phyloP scores from a whole-genome alignment of 2,329 filamentous ascomycete genomes.

The Pestalotiopsis fici region DNA sequence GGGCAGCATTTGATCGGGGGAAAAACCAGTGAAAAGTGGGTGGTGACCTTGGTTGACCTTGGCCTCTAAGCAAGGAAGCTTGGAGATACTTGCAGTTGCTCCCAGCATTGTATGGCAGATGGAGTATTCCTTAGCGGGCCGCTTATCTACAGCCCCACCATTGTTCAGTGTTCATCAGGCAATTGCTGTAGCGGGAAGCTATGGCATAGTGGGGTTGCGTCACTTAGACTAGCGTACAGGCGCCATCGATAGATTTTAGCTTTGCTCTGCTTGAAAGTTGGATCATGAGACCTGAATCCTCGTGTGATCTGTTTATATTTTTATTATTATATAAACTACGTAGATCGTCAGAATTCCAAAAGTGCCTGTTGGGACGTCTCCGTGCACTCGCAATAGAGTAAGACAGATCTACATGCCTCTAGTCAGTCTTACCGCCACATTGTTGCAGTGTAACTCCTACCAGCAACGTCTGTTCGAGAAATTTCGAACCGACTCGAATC shows the following conservation, averaged over 20 bases:
- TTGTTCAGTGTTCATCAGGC: not conserved
- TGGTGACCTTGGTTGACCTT: not conserved
- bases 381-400: not conserved
- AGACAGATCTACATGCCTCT: not conserved
- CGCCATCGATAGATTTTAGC: not conserved
- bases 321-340: not conserved
- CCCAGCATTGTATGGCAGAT: not conserved
- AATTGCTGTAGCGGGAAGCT: not conserved
- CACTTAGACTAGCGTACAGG: not conserved
- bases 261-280: not conserved
- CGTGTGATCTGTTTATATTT: not conserved
- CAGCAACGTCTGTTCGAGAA: not conserved
- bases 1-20: not conserved
- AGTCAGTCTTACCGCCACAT: not conserved
- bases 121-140: not conserved
- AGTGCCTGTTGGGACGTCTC: not conserved
- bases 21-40: not conserved
- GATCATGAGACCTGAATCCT: constrained; percentile 1
- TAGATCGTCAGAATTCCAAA: not conserved
- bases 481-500: not conserved
- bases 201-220: constrained; percentile 1
- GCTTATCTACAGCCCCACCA: constrained; percentile 10
- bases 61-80: not conserved
- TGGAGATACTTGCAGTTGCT: not conserved
- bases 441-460: not conserved